phyloP scores from a whole-genome alignment of 2,329 filamentous ascomycete species.

The Epichloe festucae region DNA sequence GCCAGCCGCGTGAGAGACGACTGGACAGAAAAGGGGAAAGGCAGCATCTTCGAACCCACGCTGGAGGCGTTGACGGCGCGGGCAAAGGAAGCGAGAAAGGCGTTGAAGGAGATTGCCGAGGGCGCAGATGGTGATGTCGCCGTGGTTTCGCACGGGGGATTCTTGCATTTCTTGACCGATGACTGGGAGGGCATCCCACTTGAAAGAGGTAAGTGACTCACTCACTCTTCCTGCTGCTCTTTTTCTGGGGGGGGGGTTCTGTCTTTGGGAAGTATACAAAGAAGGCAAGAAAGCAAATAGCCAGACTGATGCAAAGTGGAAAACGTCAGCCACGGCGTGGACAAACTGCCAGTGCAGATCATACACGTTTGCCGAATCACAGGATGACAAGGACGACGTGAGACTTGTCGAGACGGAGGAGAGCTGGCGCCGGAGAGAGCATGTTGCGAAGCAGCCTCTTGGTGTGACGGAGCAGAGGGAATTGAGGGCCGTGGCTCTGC shows the following conservation, averaged over 20 bases:
- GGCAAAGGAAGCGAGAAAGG: conserved; percentile 46
- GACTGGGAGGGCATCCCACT: conserved; percentile 55
- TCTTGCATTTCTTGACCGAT: conserved; percentile 73
- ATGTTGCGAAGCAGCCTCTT: conserved; percentile 23
- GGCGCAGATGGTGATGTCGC: conserved; percentile 49
- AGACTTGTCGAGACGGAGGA: conserved; percentile 33
- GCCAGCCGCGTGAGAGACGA: conserved; percentile 44
- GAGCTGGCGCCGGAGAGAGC: conserved; percentile 33
- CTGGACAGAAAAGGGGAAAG: conserved; percentile 56
- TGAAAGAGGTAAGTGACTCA: conserved; percentile 21
- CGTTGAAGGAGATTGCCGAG: conserved; percentile 35
- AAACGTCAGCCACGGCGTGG: conserved; percentile 55
- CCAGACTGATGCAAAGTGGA: background rate
- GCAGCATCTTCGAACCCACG: conserved; percentile 32
- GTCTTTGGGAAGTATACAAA: background rate
- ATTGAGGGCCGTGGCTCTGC: conserved; percentile 25
- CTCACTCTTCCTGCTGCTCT: background rate
- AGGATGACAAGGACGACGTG: conserved; percentile 35
- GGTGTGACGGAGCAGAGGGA: conserved; percentile 34
- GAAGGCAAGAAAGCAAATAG: background rate
- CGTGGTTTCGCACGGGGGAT: conserved; percentile 74
- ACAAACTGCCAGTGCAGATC: conserved; percentile 59
- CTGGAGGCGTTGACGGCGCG: conserved; percentile 43
- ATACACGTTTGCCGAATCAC: conserved; percentile 47
- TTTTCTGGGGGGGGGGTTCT: too few relatives aligned